Base-by-base conservation (phyloP, 768 basidiomycete species). In the Gelatoporia subvermispora region DNA sequence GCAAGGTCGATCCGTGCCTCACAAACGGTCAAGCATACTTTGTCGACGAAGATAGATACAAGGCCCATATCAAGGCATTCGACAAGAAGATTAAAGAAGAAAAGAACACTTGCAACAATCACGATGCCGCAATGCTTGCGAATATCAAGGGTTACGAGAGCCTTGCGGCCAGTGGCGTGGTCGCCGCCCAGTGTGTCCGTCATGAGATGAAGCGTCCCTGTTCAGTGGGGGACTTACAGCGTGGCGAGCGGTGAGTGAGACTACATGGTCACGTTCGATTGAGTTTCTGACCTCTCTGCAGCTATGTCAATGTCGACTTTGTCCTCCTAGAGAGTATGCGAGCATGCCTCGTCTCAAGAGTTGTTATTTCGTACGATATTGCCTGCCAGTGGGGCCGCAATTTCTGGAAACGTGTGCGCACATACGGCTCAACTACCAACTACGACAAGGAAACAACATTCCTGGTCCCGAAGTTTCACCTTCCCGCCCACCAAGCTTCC, bases 401-500 rank as follows among this genome's bases (percentile, higher is more conserved):
- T 17, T 28, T 60, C 17, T n/a, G 15, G 18, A 23, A 48, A 9
- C 45, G 49, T 8, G 17, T 55, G 0, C 21, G 15, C 3, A 20
- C 2, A 3, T 45, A 56, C 22, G 38, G 39, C 8, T 9, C 39
- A 1, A 45, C 36, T 18, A 43, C 51, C 1, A 40, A 49, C 9
- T 7, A 35, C 41, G 34, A 41, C 25, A n/a, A 23, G 8, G 9
- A 35, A 18, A 34, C 53, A 5, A 43, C 39, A 8, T 64, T 43
- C 9, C 36, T 65, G 2, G 51, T 75, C 2, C 74, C 70, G 0
- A 66, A 67, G 35, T 72, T 70, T 46, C 74, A 76, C 21, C 57
- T 73, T 15, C 56, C 60, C 2, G 66, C 56, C 0, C 73, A 76
- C 39, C 53, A 57, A 0, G 24, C 54, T 0, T 20, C 50, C 3